Evolutionary conservation across 1,284 basidiomycete species (phyloP).

Genomic region (Mycosarcoma mackinlayi): DNA sequence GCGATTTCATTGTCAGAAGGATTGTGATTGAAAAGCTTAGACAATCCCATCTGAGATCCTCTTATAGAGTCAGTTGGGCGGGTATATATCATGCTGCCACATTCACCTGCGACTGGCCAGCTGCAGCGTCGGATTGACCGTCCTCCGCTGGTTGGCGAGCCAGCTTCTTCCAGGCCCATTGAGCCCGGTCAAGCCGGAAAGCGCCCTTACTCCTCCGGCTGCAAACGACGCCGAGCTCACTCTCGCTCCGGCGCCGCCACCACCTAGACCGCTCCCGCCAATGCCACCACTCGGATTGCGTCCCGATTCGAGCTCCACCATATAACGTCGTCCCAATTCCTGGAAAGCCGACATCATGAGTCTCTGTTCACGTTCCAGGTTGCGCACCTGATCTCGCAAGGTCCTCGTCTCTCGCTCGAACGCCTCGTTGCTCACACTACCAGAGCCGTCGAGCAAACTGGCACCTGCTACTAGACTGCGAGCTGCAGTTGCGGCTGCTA

Average conservation of each 20-base stretch:
- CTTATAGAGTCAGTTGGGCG: not conserved
- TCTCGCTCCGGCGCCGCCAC: conserved; percentile 9
- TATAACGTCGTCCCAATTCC: conserved; percentile 45
- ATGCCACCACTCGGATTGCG: conserved; percentile 40
- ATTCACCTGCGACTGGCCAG: conserved; percentile 26
- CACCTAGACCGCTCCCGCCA: conserved; percentile 5
- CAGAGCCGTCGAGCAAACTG: too few species aligned
- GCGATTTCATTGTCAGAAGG: too few species aligned
- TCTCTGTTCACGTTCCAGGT: conserved; percentile 42
- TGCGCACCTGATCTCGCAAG: conserved; percentile 36
- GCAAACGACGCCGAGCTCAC: conserved; percentile 24
- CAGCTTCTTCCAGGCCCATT: conserved; percentile 37
- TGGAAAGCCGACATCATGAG: conserved; percentile 54
- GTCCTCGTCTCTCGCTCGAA: conserved; percentile 31
- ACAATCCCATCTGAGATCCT: too few species aligned
- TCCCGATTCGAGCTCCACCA: conserved; percentile 48
- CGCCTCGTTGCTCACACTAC: conserved; percentile 22
- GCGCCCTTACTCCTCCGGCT: conserved; percentile 36
- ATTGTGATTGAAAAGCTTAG: too few species aligned
- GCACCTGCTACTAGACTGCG: conserved; percentile 23
- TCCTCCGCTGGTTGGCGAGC: conserved; percentile 27
- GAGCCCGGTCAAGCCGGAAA: conserved; percentile 25
- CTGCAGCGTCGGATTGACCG: conserved; percentile 40
- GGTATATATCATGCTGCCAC: not conserved
- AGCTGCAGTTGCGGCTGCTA: conserved; percentile 23